Conservation (phyloP, 1,139 yeast species). For the Candida buenavistaensis region DNA sequence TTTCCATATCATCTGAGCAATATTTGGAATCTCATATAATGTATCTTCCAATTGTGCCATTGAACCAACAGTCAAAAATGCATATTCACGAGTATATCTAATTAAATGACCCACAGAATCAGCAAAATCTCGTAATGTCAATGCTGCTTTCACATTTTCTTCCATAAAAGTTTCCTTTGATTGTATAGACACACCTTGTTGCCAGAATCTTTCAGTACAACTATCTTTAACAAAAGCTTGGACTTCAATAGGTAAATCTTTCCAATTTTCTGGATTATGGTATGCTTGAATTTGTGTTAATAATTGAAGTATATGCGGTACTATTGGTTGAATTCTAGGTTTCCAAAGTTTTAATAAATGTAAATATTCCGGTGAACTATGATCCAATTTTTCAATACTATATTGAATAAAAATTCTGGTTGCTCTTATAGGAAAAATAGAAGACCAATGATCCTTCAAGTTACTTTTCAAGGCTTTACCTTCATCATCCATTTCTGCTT, state of each 20-base stretch:
- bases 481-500: constrained; percentile 87
- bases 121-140: constrained; percentile 92
- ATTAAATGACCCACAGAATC: constrained; percentile 98
- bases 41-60: constrained; percentile 89
- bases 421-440: constrained; percentile 92
- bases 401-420: constrained; percentile 94
- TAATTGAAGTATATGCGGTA: constrained; percentile 87
- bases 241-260: constrained; percentile 80
- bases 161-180: constrained; percentile 93
- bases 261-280: constrained; percentile 92
- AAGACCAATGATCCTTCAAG: constrained; percentile 89
- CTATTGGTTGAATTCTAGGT: constrained; percentile 87
- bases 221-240: constrained; percentile 87
- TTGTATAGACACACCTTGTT: constrained; percentile 93
- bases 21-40: constrained; percentile 79
- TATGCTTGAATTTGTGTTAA: constrained; percentile 90
- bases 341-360: constrained; percentile 81
- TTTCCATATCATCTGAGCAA: constrained; percentile 75
- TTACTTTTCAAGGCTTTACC: constrained; percentile 75
- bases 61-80: constrained; percentile 85
- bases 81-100: constrained; percentile 94
- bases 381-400: constrained; percentile 86
- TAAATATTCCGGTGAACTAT: constrained; percentile 72
- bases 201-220: constrained; percentile 95
- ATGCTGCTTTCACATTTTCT: constrained; percentile 92